Conservation (phyloP, 1,284 basidiomycete species). For the Apiotrichum montevideense region DNA sequence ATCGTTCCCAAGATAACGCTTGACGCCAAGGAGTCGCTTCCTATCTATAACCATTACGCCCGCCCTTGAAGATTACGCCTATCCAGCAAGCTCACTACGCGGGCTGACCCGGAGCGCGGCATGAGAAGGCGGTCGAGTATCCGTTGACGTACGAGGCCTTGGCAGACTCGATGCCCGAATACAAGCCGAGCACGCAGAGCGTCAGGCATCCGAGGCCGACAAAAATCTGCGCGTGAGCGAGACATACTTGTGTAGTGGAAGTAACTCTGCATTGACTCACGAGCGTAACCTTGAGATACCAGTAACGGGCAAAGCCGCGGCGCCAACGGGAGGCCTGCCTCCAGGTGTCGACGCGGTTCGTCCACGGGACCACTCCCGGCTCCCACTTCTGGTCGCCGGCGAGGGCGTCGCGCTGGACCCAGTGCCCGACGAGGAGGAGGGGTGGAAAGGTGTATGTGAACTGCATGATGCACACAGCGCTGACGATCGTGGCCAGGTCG, state of each 20-base stretch:
- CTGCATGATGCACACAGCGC: conserved; percentile 33
- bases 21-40: too few species aligned
- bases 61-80: too few species aligned
- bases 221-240: neutral
- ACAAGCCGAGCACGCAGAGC: conserved; percentile 12
- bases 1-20: too few species aligned
- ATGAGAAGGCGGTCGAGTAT: conserved; percentile 12
- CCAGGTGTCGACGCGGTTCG: conserved; percentile 16
- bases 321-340: conserved; percentile 12
- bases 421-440: conserved; percentile 14
- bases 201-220: conserved; percentile 5
- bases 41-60: too few species aligned
- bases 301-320: conserved; percentile 15
- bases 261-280: neutral
- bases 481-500: conserved; percentile 54
- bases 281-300: conserved; percentile 14
- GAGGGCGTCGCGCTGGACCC: conserved; percentile 18
- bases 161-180: conserved; percentile 10
- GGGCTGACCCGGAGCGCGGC: conserved; percentile 33
- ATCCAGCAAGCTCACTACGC: too few species aligned
- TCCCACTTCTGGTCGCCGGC: conserved; percentile 11
- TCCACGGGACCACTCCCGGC: conserved; percentile 13
- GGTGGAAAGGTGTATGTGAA: conserved; percentile 19
- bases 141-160: conserved; percentile 3
- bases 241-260: neutral